Evolutionary conservation across 108 stramenopile genomes (phyloP).

Genomic region (Fistulifera pelliculosa): DNA sequence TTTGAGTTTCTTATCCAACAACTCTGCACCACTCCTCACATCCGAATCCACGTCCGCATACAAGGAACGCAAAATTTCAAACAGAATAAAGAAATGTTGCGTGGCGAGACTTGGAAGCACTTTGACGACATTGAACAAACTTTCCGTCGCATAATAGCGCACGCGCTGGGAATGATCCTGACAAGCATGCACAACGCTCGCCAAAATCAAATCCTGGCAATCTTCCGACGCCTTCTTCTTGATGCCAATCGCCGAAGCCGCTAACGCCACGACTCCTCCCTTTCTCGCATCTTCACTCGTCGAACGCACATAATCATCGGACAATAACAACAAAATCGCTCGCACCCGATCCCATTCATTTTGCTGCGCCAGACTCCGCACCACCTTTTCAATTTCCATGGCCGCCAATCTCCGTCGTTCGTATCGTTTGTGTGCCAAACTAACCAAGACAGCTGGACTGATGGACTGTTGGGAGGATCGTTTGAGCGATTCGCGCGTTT

Average conservation of each 20-base stretch:
- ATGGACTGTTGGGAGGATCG: slow-evolving; percentile 75
- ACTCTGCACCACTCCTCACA: slow-evolving; percentile 70
- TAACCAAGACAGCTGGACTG: slow-evolving; percentile 72
- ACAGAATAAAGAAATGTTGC: slow-evolving; percentile 83
- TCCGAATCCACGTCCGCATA: slow-evolving; percentile 80
- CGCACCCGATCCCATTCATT: slow-evolving; percentile 64
- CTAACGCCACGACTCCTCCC: slow-evolving; percentile 81
- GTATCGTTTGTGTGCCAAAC: slow-evolving; percentile 82
- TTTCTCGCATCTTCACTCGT: slow-evolving; percentile 85
- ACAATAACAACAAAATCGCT: slow-evolving; percentile 66
- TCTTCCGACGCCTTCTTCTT: slow-evolving; percentile 61
- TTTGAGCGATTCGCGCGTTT: slow-evolving; percentile 63
- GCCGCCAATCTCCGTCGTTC: slow-evolving; percentile 81
- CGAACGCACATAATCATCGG: slow-evolving; percentile 78
- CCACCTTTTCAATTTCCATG: slow-evolving; percentile 89
- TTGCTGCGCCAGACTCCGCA: slow-evolving; percentile 53
- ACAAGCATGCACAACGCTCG: slow-evolving; percentile 83
- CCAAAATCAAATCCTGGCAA: slow-evolving; percentile 71
- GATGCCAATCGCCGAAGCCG: slow-evolving; percentile 77
- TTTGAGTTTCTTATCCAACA: slow-evolving; percentile 75
- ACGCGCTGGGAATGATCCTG: slow-evolving; percentile 84
- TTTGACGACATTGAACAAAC: slow-evolving; percentile 80
- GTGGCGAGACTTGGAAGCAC: slow-evolving; percentile 69
- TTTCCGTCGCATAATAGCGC: slow-evolving; percentile 82
- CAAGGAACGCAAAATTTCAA: slow-evolving; percentile 69